A percentile compares a stretch with the other conserved stretches of the same genome.
These are phyloP conservation scores for Bathelium albidoporum DNA, from an alignment of 495 filamentous ascomycete genomes.

Conservation along the genomic window DNA sequence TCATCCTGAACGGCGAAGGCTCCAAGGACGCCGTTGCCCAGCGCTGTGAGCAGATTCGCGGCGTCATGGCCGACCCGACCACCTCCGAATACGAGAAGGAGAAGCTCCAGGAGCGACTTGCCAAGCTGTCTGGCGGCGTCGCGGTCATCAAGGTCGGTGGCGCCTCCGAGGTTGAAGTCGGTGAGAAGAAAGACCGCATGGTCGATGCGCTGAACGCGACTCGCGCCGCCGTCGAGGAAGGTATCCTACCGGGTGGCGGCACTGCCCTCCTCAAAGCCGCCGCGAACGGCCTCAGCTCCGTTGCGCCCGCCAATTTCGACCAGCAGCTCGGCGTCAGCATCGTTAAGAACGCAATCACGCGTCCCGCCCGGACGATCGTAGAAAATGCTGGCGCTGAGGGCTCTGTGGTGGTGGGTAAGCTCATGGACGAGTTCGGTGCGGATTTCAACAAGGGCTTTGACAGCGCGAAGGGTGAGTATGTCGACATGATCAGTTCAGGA, in stretches of 20 bases:
- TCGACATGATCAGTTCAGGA: conserved; percentile 94
- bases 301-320: conserved; percentile 93
- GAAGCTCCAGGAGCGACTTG: conserved; percentile 98
- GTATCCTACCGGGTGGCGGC: conserved; percentile 96
- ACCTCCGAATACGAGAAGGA: conserved; percentile 99
- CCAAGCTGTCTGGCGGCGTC: conserved; percentile 97
- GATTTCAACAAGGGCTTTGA: conserved; percentile 99
- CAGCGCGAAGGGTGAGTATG: conserved; percentile 91
- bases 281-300: conserved; percentile 66
- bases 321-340: conserved; percentile 97
- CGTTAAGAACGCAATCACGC: conserved; percentile 93
- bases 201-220: conserved; percentile 98
- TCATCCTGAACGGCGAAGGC: conserved; percentile 95
- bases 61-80: conserved; percentile 82
- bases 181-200: conserved; percentile 99
- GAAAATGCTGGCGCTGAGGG: conserved; percentile 97
- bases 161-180: conserved; percentile 93
- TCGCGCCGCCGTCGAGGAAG: conserved; percentile 95
- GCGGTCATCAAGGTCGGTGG: conserved; percentile 99
- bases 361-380: conserved; percentile 84
- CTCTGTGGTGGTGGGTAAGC: conserved; percentile 93
- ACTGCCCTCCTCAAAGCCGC: conserved; percentile 97
- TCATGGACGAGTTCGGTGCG: conserved; percentile 79
- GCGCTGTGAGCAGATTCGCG: conserved; percentile 97
- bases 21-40: conserved; percentile 88